These are phyloP conservation scores for Sambucus nigra DNA, from an alignment of 129 eudicot genomes.

Conservation along the genomic window DNA sequence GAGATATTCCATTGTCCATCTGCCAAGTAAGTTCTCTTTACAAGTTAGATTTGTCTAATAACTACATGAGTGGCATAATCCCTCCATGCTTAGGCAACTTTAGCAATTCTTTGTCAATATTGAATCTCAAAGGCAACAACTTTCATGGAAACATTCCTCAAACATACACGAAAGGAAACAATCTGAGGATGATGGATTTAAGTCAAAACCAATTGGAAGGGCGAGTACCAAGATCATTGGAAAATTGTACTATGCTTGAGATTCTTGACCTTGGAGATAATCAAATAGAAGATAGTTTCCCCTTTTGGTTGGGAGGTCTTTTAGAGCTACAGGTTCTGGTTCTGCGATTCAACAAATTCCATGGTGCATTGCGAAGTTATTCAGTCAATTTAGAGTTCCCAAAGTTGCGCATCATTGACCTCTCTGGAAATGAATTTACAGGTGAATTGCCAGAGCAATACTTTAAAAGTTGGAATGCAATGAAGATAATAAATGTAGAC, in stretches of 20 bases:
- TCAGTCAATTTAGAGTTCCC: background rate
- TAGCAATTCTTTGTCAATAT: background rate
- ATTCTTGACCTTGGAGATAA: slow-evolving; percentile 9
- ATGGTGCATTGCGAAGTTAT: slow-evolving; percentile 1
- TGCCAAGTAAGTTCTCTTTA: background rate
- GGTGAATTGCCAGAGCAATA: slow-evolving; percentile 8
- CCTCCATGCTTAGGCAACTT: slow-evolving; percentile 6
- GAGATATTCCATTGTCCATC: background rate
- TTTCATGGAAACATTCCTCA: slow-evolving; percentile 12
- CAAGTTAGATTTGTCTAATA: slow-evolving; percentile 6
- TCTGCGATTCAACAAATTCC: slow-evolving; percentile 13
- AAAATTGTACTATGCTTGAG: slow-evolving; percentile 15
- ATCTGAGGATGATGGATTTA: slow-evolving; percentile 10
- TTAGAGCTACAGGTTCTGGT: slow-evolving; percentile 10
- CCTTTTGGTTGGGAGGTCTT: slow-evolving; percentile 13
- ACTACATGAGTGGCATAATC: slow-evolving; percentile 7
- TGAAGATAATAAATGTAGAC: background rate
- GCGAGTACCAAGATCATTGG: slow-evolving; percentile 13
- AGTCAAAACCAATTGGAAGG: slow-evolving; percentile 16
- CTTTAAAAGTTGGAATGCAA: slow-evolving; percentile 1
- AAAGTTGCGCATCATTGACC: slow-evolving; percentile 14
- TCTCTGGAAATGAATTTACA: slow-evolving; percentile 2
- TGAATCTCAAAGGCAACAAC: slow-evolving; percentile 6
- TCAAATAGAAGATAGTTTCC: slow-evolving; percentile 9
- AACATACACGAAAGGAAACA: background rate